Evolutionary conservation across 768 basidiomycete genomes (phyloP).

Genomic region (Xerocomellus intermedius): DNA sequence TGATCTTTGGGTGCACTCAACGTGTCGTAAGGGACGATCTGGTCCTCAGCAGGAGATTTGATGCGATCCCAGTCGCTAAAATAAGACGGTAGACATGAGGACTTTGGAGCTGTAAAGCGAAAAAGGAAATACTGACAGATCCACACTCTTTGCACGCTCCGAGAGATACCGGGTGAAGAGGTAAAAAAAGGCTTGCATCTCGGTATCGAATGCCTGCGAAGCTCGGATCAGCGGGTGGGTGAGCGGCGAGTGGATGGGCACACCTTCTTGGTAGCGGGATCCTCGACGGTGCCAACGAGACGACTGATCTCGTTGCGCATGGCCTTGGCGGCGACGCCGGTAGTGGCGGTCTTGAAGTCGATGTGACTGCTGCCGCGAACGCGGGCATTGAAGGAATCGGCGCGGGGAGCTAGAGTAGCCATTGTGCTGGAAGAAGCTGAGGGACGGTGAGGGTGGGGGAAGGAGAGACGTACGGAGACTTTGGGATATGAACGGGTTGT

Average conservation of each 20-base stretch:
- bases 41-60: slow-evolving; percentile 60
- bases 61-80: slow-evolving; percentile 44
- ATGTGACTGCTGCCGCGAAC: slow-evolving; percentile 77
- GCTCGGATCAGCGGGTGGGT: slow-evolving; percentile 18
- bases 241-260: slow-evolving; percentile 3
- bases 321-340: slow-evolving; percentile 89
- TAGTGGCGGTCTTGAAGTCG: slow-evolving; percentile 98
- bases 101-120: background rate
- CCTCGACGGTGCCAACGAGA: slow-evolving; percentile 84
- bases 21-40: slow-evolving; percentile 59
- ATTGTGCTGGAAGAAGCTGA: slow-evolving; percentile 44
- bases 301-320: slow-evolving; percentile 98
- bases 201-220: slow-evolving; percentile 64
- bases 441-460: slow-evolving; percentile 9
- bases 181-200: slow-evolving; percentile 84
- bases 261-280: slow-evolving; percentile 82
- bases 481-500: slow-evolving; percentile 55
- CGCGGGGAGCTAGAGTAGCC: slow-evolving; percentile 54
- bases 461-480: slow-evolving; percentile 34
- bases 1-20: slow-evolving; percentile 46
- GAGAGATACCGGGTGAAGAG: slow-evolving; percentile 79
- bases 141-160: slow-evolving; percentile 64
- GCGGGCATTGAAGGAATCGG: slow-evolving; percentile 68
- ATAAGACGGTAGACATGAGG: background rate
- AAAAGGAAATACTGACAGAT: slow-evolving; percentile 53